Evolutionary conservation across 2,329 filamentous ascomycete genomes (phyloP).

Genomic region (Fusarium sp.): DNA sequence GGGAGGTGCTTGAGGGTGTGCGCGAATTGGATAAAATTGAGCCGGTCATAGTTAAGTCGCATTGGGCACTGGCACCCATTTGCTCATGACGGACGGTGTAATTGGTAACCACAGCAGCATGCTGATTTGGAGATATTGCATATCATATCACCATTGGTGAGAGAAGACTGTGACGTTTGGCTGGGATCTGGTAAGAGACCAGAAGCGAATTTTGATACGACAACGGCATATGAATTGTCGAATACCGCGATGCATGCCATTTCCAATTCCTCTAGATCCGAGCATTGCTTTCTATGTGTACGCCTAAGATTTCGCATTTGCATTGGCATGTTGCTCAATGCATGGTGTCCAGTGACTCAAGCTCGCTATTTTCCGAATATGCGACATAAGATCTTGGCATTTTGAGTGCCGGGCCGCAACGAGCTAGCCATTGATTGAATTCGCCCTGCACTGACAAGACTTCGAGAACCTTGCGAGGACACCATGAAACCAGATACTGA

Average conservation of each 20-base stretch:
- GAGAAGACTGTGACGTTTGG: slow-evolving; percentile 11
- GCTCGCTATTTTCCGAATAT: slow-evolving; percentile 10
- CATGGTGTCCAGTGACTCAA: slow-evolving; percentile 7
- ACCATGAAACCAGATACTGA: background rate
- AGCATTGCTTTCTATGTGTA: slow-evolving; percentile 2
- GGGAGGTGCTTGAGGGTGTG: slow-evolving; percentile 30
- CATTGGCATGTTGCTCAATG: slow-evolving; percentile 13
- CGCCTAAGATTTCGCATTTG: slow-evolving; percentile 11
- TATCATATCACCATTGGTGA: slow-evolving; percentile 20
- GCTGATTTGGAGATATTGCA: background rate
- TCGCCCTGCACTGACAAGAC: slow-evolving; percentile 25
- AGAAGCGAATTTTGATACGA: slow-evolving; percentile 17
- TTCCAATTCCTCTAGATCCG: background rate
- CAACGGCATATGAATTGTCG: slow-evolving; percentile 17
- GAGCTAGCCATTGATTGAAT: slow-evolving; percentile 12
- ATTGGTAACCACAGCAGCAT: slow-evolving; percentile 16
- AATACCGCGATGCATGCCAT: slow-evolving; percentile 10
- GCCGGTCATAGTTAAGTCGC: slow-evolving; percentile 17
- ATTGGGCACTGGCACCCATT: slow-evolving; percentile 30
- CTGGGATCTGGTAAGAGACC: background rate
- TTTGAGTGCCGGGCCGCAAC: slow-evolving; percentile 6
- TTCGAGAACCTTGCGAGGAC: slow-evolving; percentile 8
- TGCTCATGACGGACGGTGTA: slow-evolving; percentile 2
- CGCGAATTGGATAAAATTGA: slow-evolving; percentile 22
- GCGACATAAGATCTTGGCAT: slow-evolving; percentile 19